Base-by-base conservation (phyloP, 768 basidiomycete species). In the Termitomyces sp. region DNA sequence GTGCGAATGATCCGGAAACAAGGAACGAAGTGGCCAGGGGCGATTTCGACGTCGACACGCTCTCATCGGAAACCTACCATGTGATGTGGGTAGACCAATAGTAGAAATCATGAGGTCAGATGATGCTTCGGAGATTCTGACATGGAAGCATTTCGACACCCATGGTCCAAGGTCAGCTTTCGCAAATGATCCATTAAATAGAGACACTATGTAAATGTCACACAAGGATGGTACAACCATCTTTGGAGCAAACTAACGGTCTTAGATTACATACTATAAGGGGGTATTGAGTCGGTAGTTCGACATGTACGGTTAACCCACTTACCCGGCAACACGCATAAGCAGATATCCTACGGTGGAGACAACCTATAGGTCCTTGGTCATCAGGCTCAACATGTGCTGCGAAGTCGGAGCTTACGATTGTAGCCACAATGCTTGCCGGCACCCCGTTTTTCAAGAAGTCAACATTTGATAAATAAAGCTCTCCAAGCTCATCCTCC, bases 401-500 rank as follows among this genome's bases (percentile, higher is more conserved):
- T 8, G 55, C 26, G n/a, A n/a, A 57, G 46, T 28, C 9, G 61
- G 38, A 43, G 70, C 84, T 62, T 65, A 96, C 93, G 63, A 88
- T 66, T 0, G 89, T 86, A 14, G 96, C 90, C 45, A 98, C 84
- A 56, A 97, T 77, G 62, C 92, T 94, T n/a, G 95, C 92, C 0
- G 94, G 95, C 18, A 98, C 85, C 46, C 95, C 94, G 63, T 93
- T 94, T 77, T 92, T 92, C 63, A 97, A 72, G 75, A 98, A 97
- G 71, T 98, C 95, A 9, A 87, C 70, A 69, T 92, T 87, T 51
- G 86, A 74, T 46, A 94, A 77, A 76, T 97, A 99, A 38, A 89
- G 73, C 64, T 93, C 85, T 2, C 97, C 96, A 53, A 98, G 80
- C 67, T 97, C 94, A 69, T 98, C 90, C 67, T 97, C 95, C 70